Base-by-base conservation (phyloP, 2,329 filamentous ascomycete species). In the Teratosphaeria epicoccoides region DNA sequence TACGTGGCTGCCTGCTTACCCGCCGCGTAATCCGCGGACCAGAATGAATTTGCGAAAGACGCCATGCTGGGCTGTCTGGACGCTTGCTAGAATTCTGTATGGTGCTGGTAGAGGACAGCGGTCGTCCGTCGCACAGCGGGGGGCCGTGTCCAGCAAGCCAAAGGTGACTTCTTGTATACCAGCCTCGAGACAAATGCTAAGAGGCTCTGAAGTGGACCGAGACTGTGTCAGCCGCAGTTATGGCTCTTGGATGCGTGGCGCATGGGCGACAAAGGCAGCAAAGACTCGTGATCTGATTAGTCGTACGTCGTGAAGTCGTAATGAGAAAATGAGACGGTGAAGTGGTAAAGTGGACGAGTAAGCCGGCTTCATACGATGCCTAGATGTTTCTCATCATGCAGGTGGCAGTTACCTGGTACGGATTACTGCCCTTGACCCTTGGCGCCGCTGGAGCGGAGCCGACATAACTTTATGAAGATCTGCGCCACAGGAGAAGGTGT, bases 1-100 rank as follows among this genome's bases (percentile, higher is more conserved):
- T 12, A 10, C 4, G 20, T 22, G 7, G 45, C 29, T 26, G 44
- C 37, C 24, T 29, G 24, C 79, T 69, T 74, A 87, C 86, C 90
- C 76, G 87, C 89, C 68, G 91, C 91, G 78, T 97, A 97, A 79
- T 98, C 93, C 68, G 82, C 82, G 56, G 93, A 95, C 93, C 93
- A 98, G 75, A 98, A 97, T 48, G 90, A 95, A 73, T 91, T 88
- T 61, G 89, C 84, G 73, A 98, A 97, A 64, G 87, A 82, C 61
- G 87, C 85, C 87, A 91, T 91, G 68, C 71, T 51, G 44, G 20
- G 20, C 6, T 14, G 4, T 3, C 11, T 24, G 11, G 7, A 46
- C n/a, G 43, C 12, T 46, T 23, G 3, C 24, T 5, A 14, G 6
- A 28, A 9, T 24, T 14, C 23, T 46, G 7, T 1, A 6, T 11